Evolutionary conservation across 495 filamentous ascomycete species (phyloP), one percentile per base, ranked within the genome.

Genomic region (Penicillium canariense): DNA sequence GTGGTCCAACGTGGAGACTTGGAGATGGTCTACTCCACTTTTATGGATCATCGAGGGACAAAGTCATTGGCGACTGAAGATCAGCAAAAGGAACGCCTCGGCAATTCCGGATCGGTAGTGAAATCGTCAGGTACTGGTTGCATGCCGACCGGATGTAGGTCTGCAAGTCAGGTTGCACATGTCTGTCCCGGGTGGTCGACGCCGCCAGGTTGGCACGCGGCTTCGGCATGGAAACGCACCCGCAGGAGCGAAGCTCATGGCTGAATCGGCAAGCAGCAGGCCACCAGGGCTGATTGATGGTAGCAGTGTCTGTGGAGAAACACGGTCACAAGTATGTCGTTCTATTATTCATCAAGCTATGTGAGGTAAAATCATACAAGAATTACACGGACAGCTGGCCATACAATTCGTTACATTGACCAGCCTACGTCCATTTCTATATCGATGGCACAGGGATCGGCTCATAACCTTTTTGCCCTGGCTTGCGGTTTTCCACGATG

Each of bases 401-500:
- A 40, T 52, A 32, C 36, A 28, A 27, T 20, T 52, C 38, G 17
- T 42, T 12, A 25, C 3, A 42, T 14, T 25, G 6, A 0, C 20
- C 38, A 15, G 27, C 39, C 32, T 45, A 40, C 14, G 12, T 28
- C 14, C 36, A 38, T 38, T 9, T 34, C 14, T 46, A 48, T 34
- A 63, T 26, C 4, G 53, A 57, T 12, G 72, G 72, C 3, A 71
- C 54, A 69, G 65, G 58, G 43, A 80, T 67, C 30, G 26, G 55
- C 59, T 83, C 81, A 70, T 76, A 87, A 9, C 76, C 77, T 50
- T 80, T 78, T 28, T 81, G 75, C 1, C 77, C 81, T 35, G 74
- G 67, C 54, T 74, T 54, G 25, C 71, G 69, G 28, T 76, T 61
- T 55, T 83, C 76, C 39, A 77, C 78, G 60, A 86, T 73, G 2